Evolutionary conservation across 2,329 filamentous ascomycete genomes (phyloP).

Genomic region (Intubia oerlemansii): DNA sequence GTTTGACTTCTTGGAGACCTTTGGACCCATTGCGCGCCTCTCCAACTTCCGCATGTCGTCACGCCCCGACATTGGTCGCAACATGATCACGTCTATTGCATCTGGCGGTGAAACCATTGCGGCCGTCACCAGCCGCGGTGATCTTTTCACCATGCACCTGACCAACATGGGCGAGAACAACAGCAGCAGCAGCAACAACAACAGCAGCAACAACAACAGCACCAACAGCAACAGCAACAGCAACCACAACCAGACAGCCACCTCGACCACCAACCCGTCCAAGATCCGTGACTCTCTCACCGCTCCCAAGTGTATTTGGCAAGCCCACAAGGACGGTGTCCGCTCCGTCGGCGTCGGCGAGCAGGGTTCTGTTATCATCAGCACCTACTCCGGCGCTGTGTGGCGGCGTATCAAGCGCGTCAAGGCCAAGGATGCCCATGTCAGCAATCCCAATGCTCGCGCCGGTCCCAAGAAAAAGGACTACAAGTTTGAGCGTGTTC

Average conservation of each 20-base stretch:
- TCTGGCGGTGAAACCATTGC: conserved; percentile 84
- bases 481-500: conserved; percentile 86
- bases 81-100: conserved; percentile 54
- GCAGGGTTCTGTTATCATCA: conserved; percentile 85
- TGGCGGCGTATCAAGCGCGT: conserved; percentile 72
- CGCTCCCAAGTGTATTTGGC: conserved; percentile 67
- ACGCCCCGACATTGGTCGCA: conserved; percentile 35
- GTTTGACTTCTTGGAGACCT: conserved; percentile 53
- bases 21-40: conserved; percentile 38
- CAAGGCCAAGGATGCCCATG: conserved; percentile 50
- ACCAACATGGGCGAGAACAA: conserved; percentile 43
- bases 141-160: conserved; percentile 70
- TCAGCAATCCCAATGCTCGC: conserved; percentile 7
- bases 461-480: conserved; percentile 50
- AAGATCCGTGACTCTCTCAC: conserved; percentile 76
- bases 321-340: conserved; percentile 67
- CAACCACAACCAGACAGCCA: conserved; percentile 18
- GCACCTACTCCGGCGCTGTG: conserved; percentile 77
- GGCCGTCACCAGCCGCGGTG: conserved; percentile 63
- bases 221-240: not conserved
- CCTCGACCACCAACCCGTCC: conserved; percentile 77
- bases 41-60: conserved; percentile 37
- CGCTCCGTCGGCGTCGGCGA: conserved; percentile 76
- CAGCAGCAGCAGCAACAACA: conserved; percentile 17
- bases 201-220: too few species aligned